These are phyloP conservation scores for Aspergillus neotritici DNA, from an alignment of 2,329 filamentous ascomycete species.

Conservation along the genomic window DNA sequence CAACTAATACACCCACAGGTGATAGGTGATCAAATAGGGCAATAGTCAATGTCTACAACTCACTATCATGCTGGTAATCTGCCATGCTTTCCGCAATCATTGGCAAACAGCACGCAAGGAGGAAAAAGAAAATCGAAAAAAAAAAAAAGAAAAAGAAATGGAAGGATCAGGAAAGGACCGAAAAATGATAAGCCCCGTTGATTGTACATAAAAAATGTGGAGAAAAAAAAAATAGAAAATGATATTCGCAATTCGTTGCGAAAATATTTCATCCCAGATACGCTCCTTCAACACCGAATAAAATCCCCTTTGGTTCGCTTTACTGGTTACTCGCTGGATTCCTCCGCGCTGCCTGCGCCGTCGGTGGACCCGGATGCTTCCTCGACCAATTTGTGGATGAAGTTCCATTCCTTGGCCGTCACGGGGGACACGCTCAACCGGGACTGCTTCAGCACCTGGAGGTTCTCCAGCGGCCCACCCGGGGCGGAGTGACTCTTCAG, in stretches of 20 bases:
- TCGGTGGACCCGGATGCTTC: constrained; percentile 4
- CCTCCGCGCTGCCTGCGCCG: constrained; percentile 8
- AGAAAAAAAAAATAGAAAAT: constrained; percentile 8
- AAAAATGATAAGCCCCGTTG: constrained; percentile 8
- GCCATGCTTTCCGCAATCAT: too few species aligned
- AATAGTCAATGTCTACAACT: too few species aligned
- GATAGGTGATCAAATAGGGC: too few species aligned
- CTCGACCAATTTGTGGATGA: constrained; percentile 32
- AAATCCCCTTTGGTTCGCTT: too few species aligned
- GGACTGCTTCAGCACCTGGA: constrained; percentile 80
- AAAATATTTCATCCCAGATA: constrained; percentile 3
- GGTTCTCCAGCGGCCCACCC: constrained; percentile 57
- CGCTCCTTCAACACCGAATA: neutral
- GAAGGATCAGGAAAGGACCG: too few species aligned
- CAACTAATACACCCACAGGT: too few species aligned
- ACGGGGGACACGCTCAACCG: constrained; percentile 67
- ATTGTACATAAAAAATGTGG: constrained; percentile 10
- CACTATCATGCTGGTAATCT: too few species aligned
- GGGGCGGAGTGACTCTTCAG: constrained; percentile 60
- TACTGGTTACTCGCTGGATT: constrained; percentile 11
- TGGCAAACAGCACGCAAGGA: too few species aligned
- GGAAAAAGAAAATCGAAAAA: too few species aligned
- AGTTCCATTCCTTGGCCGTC: constrained; percentile 44
- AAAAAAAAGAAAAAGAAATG: too few species aligned
- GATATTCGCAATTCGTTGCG: constrained; percentile 5